Percentiles rank a stretch among this genome's conserved stretches.
phyloP scores from a whole-genome alignment of 116 monocot genomes.

The Trichopus zeylanicus region DNA sequence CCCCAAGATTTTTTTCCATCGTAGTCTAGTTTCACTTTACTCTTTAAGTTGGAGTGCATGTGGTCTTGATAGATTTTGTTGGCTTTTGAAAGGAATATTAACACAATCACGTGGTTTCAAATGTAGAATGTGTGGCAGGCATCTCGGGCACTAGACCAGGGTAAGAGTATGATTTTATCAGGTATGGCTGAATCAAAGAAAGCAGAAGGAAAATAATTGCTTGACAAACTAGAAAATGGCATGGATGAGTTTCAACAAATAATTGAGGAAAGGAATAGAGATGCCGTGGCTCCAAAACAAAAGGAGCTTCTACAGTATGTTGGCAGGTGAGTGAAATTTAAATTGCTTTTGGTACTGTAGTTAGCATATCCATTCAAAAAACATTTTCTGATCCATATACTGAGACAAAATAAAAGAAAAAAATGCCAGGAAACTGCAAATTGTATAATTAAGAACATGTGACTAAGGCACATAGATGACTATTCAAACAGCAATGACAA shows the following conservation, averaged over 20 bases:
- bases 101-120: conserved; percentile 1
- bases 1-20: too few species aligned
- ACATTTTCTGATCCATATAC: not conserved
- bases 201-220: conserved; percentile 46
- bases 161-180: conserved; percentile 57
- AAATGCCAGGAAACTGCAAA: not conserved
- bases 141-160: conserved; percentile 80
- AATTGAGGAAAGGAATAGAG: conserved; percentile 72
- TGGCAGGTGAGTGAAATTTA: conserved; percentile 51
- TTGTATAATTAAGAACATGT: too few species aligned
- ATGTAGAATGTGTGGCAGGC: conserved; percentile 85
- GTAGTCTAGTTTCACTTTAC: too few species aligned
- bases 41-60: too few species aligned
- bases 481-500: too few species aligned
- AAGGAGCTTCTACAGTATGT: conserved; percentile 93
- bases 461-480: too few species aligned
- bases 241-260: conserved; percentile 72
- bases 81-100: not conserved
- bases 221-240: conserved; percentile 67
- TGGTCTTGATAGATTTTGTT: too few species aligned
- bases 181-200: conserved; percentile 77
- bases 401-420: not conserved
- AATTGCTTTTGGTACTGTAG: not conserved
- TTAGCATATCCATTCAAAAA: not conserved
- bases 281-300: conserved; percentile 80